A percentile compares a stretch with the other conserved stretches of the same genome.
Conservation (phyloP, 805 yeast species). For the Komagataella pseudopastoris region DNA sequence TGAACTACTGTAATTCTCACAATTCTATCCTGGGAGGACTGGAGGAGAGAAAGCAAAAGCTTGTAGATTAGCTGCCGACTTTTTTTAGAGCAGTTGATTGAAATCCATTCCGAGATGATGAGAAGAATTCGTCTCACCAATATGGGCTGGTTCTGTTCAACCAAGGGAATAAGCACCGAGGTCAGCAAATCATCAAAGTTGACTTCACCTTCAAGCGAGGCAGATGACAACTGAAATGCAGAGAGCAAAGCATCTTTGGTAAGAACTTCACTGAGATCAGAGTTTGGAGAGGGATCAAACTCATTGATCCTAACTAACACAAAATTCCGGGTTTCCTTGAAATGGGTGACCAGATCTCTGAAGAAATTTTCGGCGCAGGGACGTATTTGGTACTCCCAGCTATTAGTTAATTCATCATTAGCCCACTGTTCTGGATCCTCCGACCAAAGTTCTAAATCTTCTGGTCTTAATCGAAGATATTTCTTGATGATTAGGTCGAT, state of each 20-base stretch:
- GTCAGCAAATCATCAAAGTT: constrained; percentile 54
- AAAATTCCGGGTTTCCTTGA: constrained; percentile 36
- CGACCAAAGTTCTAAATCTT: constrained; percentile 72
- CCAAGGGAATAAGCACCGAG: constrained; percentile 52
- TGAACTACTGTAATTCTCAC: constrained; percentile 66
- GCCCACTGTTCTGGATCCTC: constrained; percentile 91
- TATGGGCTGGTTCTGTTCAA: constrained; percentile 34
- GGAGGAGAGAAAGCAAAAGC: constrained; percentile 32
- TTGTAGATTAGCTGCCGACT: constrained; percentile 46
- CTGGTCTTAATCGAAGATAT: constrained; percentile 62
- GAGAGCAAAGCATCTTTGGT: constrained; percentile 70
- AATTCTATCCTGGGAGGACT: constrained; percentile 55
- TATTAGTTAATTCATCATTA: constrained; percentile 59
- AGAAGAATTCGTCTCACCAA: constrained; percentile 67
- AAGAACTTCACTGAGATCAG: constrained; percentile 34
- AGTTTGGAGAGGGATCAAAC: constrained; percentile 1
- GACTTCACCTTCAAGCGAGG: constrained; percentile 48
- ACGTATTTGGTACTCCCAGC: constrained; percentile 75
- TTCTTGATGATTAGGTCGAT: constrained; percentile 56
- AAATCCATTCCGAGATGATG: constrained; percentile 71
- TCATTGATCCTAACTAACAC: constrained; percentile 36
- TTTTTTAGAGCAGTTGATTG: constrained; percentile 46
- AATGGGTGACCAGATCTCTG: constrained; percentile 55
- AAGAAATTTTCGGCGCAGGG: constrained; percentile 83
- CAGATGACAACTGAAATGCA: constrained; percentile 70